Conservation (phyloP, 371 early-diverging fungal species). For the Mucor sp. region DNA sequence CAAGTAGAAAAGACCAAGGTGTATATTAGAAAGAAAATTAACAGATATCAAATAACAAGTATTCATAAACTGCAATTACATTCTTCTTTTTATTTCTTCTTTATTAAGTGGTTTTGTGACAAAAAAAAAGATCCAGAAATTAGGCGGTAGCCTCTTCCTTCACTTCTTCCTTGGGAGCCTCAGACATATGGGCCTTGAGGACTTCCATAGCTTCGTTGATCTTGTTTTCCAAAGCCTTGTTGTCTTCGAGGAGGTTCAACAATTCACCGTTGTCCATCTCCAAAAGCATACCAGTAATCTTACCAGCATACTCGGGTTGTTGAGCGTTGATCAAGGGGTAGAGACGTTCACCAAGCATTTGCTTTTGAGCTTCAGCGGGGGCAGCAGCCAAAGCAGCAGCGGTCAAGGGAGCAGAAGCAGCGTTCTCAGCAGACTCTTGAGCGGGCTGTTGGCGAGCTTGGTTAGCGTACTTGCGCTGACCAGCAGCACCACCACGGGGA, state of each 20-base stretch:
- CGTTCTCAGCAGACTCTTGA: conserved; percentile 36
- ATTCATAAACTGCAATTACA: neutral
- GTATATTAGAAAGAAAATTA: neutral
- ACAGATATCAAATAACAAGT: neutral
- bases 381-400: conserved; percentile 84
- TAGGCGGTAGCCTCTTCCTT: conserved; percentile 17
- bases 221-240: conserved; percentile 70
- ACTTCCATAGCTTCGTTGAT: conserved; percentile 90
- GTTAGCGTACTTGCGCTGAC: conserved; percentile 55
- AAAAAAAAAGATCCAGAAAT: conserved; percentile 8
- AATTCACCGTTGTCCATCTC: conserved; percentile 98
- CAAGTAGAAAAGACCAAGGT: neutral
- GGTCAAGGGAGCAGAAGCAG: conserved; percentile 62
- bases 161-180: conserved; percentile 21
- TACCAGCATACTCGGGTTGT: conserved; percentile 85
- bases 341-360: conserved; percentile 93
- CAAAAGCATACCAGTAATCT: conserved; percentile 98
- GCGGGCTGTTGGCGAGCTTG: conserved; percentile 38
- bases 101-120: conserved; percentile 6
- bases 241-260: conserved; percentile 83
- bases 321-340: conserved; percentile 77
- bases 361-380: conserved; percentile 89
- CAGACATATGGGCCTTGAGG: conserved; percentile 53
- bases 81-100: conserved; percentile 12
- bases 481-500: conserved; percentile 64